These are phyloP conservation scores for Chiua sp. DNA, from an alignment of 1,284 basidiomycete species.

Conservation along the genomic window DNA sequence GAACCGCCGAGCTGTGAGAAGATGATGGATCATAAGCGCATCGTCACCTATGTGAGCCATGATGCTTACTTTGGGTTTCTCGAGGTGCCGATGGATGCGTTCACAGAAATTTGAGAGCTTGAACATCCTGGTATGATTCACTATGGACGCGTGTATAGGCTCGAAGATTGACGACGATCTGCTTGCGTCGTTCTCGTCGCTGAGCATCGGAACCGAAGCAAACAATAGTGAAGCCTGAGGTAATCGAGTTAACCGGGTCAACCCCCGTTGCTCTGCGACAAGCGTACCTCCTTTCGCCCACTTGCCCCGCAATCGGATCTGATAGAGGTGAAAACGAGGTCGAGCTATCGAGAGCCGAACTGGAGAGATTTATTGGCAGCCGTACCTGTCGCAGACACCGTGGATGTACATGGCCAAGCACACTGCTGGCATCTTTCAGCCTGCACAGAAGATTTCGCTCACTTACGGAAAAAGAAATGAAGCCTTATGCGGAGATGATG, in stretches of 20 bases:
- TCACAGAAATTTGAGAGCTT: slow-evolving; percentile 38
- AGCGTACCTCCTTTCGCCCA: slow-evolving; percentile 14
- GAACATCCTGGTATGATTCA: slow-evolving; percentile 38
- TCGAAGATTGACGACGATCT: slow-evolving; percentile 21
- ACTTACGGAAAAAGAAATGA: neutral
- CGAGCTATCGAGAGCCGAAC: slow-evolving; percentile 29
- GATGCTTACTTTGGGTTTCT: neutral
- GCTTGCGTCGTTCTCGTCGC: slow-evolving; percentile 34
- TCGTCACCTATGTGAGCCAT: slow-evolving; percentile 43
- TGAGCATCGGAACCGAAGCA: slow-evolving; percentile 18
- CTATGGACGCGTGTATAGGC: slow-evolving; percentile 38
- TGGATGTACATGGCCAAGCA: slow-evolving; percentile 44
- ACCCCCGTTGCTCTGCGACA: slow-evolving; percentile 18
- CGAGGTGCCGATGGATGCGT: neutral
- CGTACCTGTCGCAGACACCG: slow-evolving; percentile 47
- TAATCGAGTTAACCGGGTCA: neutral
- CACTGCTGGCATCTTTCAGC: slow-evolving; percentile 35
- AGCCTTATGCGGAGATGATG: slow-evolving; percentile 16
- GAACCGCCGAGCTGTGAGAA: slow-evolving; percentile 35
- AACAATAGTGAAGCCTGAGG: slow-evolving; percentile 5
- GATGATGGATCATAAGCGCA: slow-evolving; percentile 42
- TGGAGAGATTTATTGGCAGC: slow-evolving; percentile 47
- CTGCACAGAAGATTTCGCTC: slow-evolving; percentile 34
- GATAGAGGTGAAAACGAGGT: slow-evolving; percentile 48
- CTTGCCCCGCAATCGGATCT: slow-evolving; percentile 42